Percentiles rank a stretch among this genome's conserved stretches.
Conservation (phyloP, 2,329 filamentous ascomycete genomes). For the Cryphonectria naterciae region DNA sequence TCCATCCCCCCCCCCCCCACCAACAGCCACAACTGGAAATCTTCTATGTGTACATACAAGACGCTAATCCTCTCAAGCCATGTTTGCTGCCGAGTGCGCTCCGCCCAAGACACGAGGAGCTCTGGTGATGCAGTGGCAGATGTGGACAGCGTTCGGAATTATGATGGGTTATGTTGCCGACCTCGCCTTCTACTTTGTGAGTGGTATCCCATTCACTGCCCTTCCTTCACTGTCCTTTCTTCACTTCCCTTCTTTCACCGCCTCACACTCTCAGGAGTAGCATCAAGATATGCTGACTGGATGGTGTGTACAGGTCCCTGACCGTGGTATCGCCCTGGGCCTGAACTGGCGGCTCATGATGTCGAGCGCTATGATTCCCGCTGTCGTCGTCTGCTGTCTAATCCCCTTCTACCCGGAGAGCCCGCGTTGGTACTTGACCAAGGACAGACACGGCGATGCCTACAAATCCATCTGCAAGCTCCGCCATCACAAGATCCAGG, state of each 20-base stretch:
- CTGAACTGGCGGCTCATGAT: conserved; percentile 72
- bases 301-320: conserved; percentile 38
- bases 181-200: conserved; percentile 61
- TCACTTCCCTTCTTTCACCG: neutral
- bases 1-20: too few species aligned
- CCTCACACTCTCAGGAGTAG: neutral
- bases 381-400: conserved; percentile 58
- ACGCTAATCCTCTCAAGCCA: conserved; percentile 44
- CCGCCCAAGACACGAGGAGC: conserved; percentile 68
- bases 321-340: conserved; percentile 56
- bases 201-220: neutral
- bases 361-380: conserved; percentile 66
- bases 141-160: conserved; percentile 56
- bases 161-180: conserved; percentile 64
- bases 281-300: neutral
- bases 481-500: conserved; percentile 56
- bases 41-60: neutral
- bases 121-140: conserved; percentile 64
- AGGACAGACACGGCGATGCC: conserved; percentile 50
- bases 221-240: too few species aligned
- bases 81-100: conserved; percentile 71
- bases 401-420: conserved; percentile 56
- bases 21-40: too few species aligned
- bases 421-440: conserved; percentile 55
- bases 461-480: conserved; percentile 51